Base-by-base conservation (phyloP, 495 filamentous ascomycete genomes). In the Penicillium crystallinum region DNA sequence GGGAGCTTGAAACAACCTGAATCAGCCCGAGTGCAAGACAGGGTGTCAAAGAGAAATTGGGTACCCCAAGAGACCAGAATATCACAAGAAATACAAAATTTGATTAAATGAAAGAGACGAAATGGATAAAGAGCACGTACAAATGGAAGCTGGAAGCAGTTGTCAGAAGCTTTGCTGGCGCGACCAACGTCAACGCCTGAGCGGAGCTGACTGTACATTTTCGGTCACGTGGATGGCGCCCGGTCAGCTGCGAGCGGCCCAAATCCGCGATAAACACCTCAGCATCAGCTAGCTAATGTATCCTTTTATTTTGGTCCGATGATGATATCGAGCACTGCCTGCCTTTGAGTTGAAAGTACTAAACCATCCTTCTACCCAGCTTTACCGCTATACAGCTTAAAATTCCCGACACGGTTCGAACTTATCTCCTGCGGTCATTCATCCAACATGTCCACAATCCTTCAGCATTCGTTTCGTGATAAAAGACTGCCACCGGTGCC, bases 121-220 rank as follows among this genome's bases (percentile, higher is more conserved):
- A 57, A 55, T 46, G 59, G 58, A 64, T 64, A 49, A 54, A 59
- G 53, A 51, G 53, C 51, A 52, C 31, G 52, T 47, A 37, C 30
- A 31, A 62, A 64, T 64, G 55, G 57, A 62, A 63, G 59, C 47
- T 63, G 58, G 58, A 52, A 71, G 64, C 59, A 62, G 62, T 57
- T 59, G 66, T 48, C 62, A 56, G 66, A 69, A 71, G 68, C 68
- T 69, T 62, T 55, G 55, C 54, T 55, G 58, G 57, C 61, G 63
- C 58, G 67, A 69, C 56, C 70, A 70, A 73, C 72, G 72, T 75
- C 70, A 72, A 72, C 62, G 66, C 37, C 37, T 25, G 48, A 50
- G 48, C 48, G 31, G 66, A 47, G 59, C 61, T 63, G 65, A 61
- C 57, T 65, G 56, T 59, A 29, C 43, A 6, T 43, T 12, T 6